A percentile compares a stretch with the other conserved stretches of the same genome.
Evolutionary conservation across 805 yeast genomes (phyloP).

Genomic region (Yamadazyma nakazawae): DNA sequence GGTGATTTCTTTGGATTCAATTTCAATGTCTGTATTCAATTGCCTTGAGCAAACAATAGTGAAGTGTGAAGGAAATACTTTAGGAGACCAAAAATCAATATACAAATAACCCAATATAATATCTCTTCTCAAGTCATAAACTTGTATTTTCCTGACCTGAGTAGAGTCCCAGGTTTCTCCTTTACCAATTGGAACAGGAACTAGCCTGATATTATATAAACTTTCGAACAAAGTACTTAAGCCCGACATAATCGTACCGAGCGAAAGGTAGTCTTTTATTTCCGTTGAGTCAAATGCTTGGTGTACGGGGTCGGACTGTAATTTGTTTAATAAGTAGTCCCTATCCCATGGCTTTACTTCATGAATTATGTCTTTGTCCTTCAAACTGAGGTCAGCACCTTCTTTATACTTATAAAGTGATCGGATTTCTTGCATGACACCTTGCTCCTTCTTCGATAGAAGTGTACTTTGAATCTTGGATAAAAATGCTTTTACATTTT

Average conservation of each 20-base stretch:
- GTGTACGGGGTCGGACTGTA: conserved; percentile 10
- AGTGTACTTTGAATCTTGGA: conserved; percentile 51
- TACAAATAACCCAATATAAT: conserved; percentile 74
- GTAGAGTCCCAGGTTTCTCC: conserved; percentile 85
- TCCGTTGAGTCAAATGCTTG: conserved; percentile 28
- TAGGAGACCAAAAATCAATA: conserved; percentile 80
- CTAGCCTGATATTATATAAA: conserved; percentile 74
- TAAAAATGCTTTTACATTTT: conserved; percentile 69
- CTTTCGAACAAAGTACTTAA: conserved; percentile 64
- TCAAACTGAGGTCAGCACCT: conserved; percentile 6
- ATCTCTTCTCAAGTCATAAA: conserved; percentile 54
- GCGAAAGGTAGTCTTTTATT: conserved; percentile 70
- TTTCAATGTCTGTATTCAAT: conserved; percentile 49
- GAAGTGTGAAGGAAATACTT: conserved; percentile 88
- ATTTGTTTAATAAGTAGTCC: conserved; percentile 49
- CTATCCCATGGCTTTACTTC: conserved; percentile 88
- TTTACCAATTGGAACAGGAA: conserved; percentile 55
- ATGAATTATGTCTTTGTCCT: conserved; percentile 35
- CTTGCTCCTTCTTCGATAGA: conserved; percentile 27
- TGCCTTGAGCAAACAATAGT: conserved; percentile 93
- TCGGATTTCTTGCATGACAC: conserved; percentile 58
- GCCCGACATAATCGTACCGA: conserved; percentile 85
- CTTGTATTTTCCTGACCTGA: conserved; percentile 80
- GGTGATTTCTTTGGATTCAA: conserved; percentile 23
- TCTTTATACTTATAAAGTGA: conserved; percentile 38